Evolutionary conservation across 352 stramenopile genomes (phyloP), one percentile per base, ranked within the genome.

Genomic region (Ophiocytium majus): DNA sequence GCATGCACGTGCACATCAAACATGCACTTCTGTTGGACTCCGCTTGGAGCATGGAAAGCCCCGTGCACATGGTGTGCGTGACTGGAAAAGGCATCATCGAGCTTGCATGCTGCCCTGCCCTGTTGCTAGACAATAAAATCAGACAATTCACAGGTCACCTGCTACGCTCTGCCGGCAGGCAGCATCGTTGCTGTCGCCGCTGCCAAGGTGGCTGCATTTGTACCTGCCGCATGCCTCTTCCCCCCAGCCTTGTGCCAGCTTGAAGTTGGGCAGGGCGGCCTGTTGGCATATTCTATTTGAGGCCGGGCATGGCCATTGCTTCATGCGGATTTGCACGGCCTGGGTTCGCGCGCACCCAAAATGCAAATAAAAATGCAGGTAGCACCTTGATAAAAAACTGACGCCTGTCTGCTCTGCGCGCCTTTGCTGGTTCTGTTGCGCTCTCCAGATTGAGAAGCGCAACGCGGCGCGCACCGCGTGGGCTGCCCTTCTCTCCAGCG

Each of bases 391-490:
- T n/a, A n/a, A n/a, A n/a, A n/a, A n/a, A n/a, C n/a, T n/a, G n/a
- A n/a, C n/a, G n/a, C n/a, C n/a, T n/a, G n/a, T n/a, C n/a, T n/a
- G n/a, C n/a, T n/a, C n/a, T n/a, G n/a, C n/a, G n/a, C n/a, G n/a
- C n/a, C n/a, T n/a, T n/a, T n/a, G n/a, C n/a, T n/a, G n/a, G n/a
- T n/a, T n/a, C n/a, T n/a, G n/a, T n/a, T 71, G 23, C 28, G 57
- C 57, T 28, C 17, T 78, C 5, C 35, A 78, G 66, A 78, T 78
- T 14, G 66, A 78, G 35, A 5, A 78, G 66, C 66, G 66, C 66
- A 78, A 78, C 35, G 66, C 5, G 5, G 66, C 35, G 35, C 66
- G 66, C 5, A 43, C 17, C 5, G 35, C 32, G 32, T 78, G 66
- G 66, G 5, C 66, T 17, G 5, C 5, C 32, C 32, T 78, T 14